Evolutionary conservation across 768 basidiomycete genomes (phyloP).

Genomic region (Xerocomellus intermedius): DNA sequence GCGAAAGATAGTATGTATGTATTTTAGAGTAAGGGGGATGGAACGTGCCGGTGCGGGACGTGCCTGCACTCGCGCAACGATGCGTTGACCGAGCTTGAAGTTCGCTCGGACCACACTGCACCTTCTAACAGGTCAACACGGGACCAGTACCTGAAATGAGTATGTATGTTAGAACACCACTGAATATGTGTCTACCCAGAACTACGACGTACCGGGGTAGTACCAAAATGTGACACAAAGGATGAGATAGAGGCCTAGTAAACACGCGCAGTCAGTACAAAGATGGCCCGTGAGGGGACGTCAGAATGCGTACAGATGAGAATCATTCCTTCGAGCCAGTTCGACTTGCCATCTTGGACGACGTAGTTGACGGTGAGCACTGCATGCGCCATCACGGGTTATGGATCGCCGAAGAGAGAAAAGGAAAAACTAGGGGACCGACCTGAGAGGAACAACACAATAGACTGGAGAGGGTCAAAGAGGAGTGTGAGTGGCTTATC

Average conservation of each 20-base stretch:
- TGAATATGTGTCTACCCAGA: too few relatives aligned
- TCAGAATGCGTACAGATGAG: conserved; percentile 51
- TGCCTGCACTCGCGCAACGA: neutral
- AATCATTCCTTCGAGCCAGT: conserved; percentile 87
- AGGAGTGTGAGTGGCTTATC: conserved; percentile 75
- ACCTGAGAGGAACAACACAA: conserved; percentile 20
- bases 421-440: conserved; percentile 18
- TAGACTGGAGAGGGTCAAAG: conserved; percentile 84
- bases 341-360: conserved; percentile 83
- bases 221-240: conserved; percentile 54
- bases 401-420: neutral
- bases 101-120: neutral
- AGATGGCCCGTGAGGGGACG: neutral
- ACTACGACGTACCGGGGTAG: conserved; percentile 41
- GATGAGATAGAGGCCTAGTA: conserved; percentile 50
- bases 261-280: neutral
- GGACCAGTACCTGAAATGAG: neutral
- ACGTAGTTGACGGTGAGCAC: conserved; percentile 85
- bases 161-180: conserved; percentile 2
- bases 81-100: neutral
- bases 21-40: neutral
- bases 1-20: neutral
- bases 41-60: neutral
- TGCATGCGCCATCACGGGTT: conserved; percentile 20
- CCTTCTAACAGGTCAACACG: neutral